Percentiles rank a stretch among this genome's conserved stretches.
phyloP scores from a whole-genome alignment of 2,329 filamentous ascomycete genomes.

The Scedosporium boydii region DNA sequence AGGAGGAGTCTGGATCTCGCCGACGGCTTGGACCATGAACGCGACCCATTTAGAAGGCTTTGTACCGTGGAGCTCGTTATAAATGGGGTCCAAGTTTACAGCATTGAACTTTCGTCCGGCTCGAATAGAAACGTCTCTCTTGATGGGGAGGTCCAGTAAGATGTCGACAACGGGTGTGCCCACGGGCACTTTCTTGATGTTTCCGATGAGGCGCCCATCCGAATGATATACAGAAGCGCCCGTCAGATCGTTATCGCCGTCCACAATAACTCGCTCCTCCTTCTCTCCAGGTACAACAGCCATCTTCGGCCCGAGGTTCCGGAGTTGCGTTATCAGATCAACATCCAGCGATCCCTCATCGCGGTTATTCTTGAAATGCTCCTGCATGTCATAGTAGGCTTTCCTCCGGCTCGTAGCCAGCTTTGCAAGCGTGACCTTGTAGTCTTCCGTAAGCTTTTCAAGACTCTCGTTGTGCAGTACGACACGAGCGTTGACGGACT shows the following conservation, averaged over 20 bases:
- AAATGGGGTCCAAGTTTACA: slow-evolving; percentile 28
- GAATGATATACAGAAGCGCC: background rate
- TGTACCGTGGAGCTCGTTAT: slow-evolving; percentile 26
- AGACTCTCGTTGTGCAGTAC: background rate
- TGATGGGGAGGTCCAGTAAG: slow-evolving; percentile 26
- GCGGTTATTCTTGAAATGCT: slow-evolving; percentile 2
- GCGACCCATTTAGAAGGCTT: slow-evolving; percentile 37
- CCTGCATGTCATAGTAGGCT: slow-evolving; percentile 3
- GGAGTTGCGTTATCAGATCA: background rate
- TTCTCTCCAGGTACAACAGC: background rate
- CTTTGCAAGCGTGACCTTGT: background rate
- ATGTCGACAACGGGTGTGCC: slow-evolving; percentile 1
- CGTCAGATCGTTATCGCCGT: background rate
- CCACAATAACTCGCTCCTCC: background rate
- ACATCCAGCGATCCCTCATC: background rate
- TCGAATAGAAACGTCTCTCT: slow-evolving; percentile 30
- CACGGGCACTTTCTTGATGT: background rate
- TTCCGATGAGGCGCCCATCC: background rate
- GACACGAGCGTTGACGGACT: background rate
- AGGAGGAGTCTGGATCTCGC: slow-evolving; percentile 26
- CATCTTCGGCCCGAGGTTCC: background rate
- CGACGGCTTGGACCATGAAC: slow-evolving; percentile 41
- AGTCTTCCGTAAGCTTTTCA: background rate
- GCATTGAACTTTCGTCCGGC: slow-evolving; percentile 29
- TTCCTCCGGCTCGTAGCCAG: background rate